Conservation (phyloP, 2,329 filamentous ascomycete genomes). For the Gliomastix tumulicola region DNA sequence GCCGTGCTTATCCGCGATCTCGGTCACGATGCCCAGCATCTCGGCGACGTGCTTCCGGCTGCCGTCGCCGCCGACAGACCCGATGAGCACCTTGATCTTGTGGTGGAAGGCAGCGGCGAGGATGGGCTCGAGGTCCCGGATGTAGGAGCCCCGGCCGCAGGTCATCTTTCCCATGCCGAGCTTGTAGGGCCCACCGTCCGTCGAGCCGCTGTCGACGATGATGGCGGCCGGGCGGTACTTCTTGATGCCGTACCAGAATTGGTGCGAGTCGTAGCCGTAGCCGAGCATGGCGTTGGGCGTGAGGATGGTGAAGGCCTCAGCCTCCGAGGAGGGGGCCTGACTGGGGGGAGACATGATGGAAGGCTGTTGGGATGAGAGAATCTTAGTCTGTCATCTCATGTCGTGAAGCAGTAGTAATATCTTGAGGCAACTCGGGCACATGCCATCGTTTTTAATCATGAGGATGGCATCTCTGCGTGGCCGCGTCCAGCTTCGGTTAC, state of each 20-base stretch:
- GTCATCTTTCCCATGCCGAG: slow-evolving; percentile 29
- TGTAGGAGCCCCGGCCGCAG: slow-evolving; percentile 24
- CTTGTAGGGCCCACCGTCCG: slow-evolving; percentile 23
- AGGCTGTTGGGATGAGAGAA: no score
- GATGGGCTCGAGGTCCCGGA: slow-evolving; percentile 26
- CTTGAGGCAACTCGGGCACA: no score
- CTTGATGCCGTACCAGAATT: slow-evolving; percentile 20
- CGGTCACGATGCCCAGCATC: slow-evolving; percentile 26
- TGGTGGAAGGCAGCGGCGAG: slow-evolving; percentile 12
- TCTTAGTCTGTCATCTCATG: no score
- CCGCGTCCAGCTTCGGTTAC: no score
- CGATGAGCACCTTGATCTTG: slow-evolving; percentile 18
- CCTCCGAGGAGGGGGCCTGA: no score
- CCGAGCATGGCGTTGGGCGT: slow-evolving; percentile 23
- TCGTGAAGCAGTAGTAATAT: no score
- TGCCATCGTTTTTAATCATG: no score
- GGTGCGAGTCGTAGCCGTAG: slow-evolving; percentile 18
- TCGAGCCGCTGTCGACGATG: slow-evolving; percentile 19
- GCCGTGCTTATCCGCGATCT: slow-evolving; percentile 17
- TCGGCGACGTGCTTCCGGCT: slow-evolving; percentile 28
- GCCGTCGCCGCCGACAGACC: slow-evolving; percentile 32
- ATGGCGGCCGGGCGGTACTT: slow-evolving; percentile 15
- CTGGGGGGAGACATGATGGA: no score
- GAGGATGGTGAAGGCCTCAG: slow-evolving; percentile 14
- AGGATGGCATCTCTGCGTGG: no score